Base-by-base conservation (phyloP, 2,329 filamentous ascomycete genomes). In the Lecanicillium sp. region DNA sequence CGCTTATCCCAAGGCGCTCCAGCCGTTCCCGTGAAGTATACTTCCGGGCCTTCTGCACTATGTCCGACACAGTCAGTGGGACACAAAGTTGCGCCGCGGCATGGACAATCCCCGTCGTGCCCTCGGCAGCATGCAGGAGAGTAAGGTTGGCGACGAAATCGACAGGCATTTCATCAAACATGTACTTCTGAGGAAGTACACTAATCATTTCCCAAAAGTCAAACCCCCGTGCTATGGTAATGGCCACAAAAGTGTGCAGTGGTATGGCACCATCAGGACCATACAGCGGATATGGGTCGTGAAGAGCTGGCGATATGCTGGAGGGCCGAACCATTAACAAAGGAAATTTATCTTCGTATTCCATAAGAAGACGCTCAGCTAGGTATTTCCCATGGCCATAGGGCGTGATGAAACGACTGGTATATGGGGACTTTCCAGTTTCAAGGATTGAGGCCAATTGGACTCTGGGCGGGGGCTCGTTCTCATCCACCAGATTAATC, bases 331-430 rank as follows among this genome's bases (percentile, higher is more conserved):
- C n/a, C 2, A 37, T 37, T 2, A 37, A 13, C 3, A 37, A 15
- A 20, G 36, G 36, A 22, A 37, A 37, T 11, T 17, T 31, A 18
- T 13, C n/a, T 17, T 37, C 6, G n/a, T 30, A 37, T 22, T 37
- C 36, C 17, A 37, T 11, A 4, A 37, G 36, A 19, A 37, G 36
- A 3, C 29, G 27, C 15, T 37, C 36, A 2, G 36, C 36, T 14
- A 37, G 36, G 25, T 37, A 37, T 18, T 37, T 37, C 22, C 27
- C 36, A 15, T 37, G 36, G 12, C 27, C 36, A 22, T 37, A 37
- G 6, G 36, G 36, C 18, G 36, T 37, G 28, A 37, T 37, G 22
- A 37, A 37, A 4, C 19, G 36, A 10, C 27, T 19, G 18, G 36
- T 31, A 18, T 37, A 37, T 3, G 36, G 27, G 4, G 36, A 37